Evolutionary conservation across 768 basidiomycete species (phyloP), one percentile per base, ranked within the genome.

Genomic region (Nidularia pulvinata): DNA sequence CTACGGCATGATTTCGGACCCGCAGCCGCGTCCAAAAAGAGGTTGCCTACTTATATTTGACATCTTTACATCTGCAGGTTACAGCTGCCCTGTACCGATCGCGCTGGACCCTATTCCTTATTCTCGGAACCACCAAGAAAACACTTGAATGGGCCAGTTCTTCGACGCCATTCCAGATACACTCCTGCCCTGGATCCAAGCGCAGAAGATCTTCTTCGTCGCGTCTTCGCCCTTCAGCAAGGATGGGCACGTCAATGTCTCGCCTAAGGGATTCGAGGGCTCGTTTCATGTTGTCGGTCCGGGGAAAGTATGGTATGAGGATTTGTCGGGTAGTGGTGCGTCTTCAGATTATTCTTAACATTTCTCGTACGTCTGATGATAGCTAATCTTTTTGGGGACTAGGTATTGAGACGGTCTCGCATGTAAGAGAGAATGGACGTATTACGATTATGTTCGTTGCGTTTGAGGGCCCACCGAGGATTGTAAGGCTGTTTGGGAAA

Each of bases 181-280:
- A 49, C 65, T 80, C 33, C 58, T 80, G 10, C 65, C 73, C 48
- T 87, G 83, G 83, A 76, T 85, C 35, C 57, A 68, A 33, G 67
- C 73, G 53, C 85, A 87, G 63, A 73, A 85, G 53, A 71, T 85
- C 55, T 87, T 86, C 64, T 87, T 79, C 75, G 83, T 88, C 33
- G 82, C 82, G 0, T 79, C 82, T 0, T 81, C 84, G 0, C 83
- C 85, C n/a, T 75, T 87, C 34, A 65, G 61, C n/a, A 65, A 61
- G 1, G 71, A 76, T n/a, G 85, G 83, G 0, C 85, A 85, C 51
- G 78, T 88, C 37, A 86, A 87, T 59, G 65, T 87, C 25, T 85
- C 83, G 1, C 84, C 84, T 1, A 87, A 87, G 56, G 83, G 84
- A 33, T 68, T 70, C 35, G 66, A 73, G 42, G 77, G 79, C 4